Evolutionary conservation across 2,329 filamentous ascomycete species (phyloP).

Genomic region (Curvularia sp.): DNA sequence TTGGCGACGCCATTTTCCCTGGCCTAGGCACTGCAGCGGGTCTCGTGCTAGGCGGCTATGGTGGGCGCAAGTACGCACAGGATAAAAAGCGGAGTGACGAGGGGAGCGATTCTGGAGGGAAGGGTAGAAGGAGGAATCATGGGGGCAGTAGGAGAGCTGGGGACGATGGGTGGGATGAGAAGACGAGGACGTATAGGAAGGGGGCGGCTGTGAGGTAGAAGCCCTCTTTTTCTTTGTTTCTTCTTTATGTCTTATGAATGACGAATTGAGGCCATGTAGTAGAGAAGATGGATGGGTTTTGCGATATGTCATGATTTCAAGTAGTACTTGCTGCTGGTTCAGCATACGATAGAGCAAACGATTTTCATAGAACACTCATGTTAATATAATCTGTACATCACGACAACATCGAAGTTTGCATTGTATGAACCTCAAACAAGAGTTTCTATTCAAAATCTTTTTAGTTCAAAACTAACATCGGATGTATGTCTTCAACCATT

Average conservation of each 20-base stretch:
- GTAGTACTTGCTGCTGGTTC: constrained; percentile 8
- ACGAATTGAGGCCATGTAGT: no score
- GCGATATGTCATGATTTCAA: neutral
- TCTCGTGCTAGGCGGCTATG: constrained; percentile 52
- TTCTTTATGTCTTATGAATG: neutral
- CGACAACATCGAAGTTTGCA: neutral
- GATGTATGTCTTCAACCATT: constrained; percentile 38
- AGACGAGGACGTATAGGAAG: constrained; percentile 59
- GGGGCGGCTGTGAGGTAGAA: constrained; percentile 63
- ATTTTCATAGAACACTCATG: no score
- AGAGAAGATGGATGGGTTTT: neutral
- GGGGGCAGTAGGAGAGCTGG: constrained; percentile 45
- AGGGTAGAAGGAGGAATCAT: constrained; percentile 37
- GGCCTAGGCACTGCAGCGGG: constrained; percentile 52
- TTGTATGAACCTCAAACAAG: neutral
- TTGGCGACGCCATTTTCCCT: constrained; percentile 55
- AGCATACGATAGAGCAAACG: neutral
- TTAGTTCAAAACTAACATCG: neutral
- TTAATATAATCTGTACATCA: neutral
- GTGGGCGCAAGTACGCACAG: constrained; percentile 52
- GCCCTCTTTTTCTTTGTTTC: neutral
- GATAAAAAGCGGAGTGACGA: constrained; percentile 38
- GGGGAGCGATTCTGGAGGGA: constrained; percentile 5
- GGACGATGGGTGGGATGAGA: constrained; percentile 46
- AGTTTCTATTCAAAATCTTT: neutral